Conservation (phyloP, 2,329 filamentous ascomycete species). For the Dothideomycetes sp. region DNA sequence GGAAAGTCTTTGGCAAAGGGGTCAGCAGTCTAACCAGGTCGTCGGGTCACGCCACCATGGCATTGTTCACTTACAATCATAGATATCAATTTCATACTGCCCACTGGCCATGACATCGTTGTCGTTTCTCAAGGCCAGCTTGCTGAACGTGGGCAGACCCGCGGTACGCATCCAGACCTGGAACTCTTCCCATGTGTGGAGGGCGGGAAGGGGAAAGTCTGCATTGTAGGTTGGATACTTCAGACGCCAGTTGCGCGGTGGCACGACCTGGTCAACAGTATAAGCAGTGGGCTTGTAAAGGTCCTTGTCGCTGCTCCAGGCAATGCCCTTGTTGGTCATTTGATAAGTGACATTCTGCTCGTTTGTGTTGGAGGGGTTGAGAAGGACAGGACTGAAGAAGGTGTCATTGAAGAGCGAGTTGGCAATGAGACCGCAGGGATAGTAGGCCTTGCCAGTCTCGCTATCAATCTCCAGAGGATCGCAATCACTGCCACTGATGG, state of each 20-base stretch:
- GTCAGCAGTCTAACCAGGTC: constrained; percentile 2
- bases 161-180: constrained; percentile 99
- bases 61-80: constrained; percentile 53
- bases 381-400: constrained; percentile 53
- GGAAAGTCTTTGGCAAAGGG: constrained; percentile 56
- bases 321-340: constrained; percentile 71
- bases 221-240: constrained; percentile 64
- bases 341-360: constrained; percentile 46
- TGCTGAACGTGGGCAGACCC: constrained; percentile 87
- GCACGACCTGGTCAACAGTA: constrained; percentile 52
- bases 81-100: constrained; percentile 65
- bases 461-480: constrained; percentile 48
- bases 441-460: constrained; percentile 58
- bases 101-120: constrained; percentile 54
- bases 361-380: constrained; percentile 38
- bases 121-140: constrained; percentile 79
- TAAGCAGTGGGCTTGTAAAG: constrained; percentile 67
- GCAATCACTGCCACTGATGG: constrained; percentile 61
- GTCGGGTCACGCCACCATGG: not conserved
- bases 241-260: constrained; percentile 75
- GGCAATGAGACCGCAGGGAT: constrained; percentile 90
- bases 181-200: constrained; percentile 70
- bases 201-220: constrained; percentile 53
- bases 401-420: constrained; percentile 97
- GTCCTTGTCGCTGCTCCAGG: constrained; percentile 73